Evolutionary conservation across 2,329 filamentous ascomycete species (phyloP), one percentile per base, ranked within the genome.

Genomic region (Chrysoporthe austroafricana): DNA sequence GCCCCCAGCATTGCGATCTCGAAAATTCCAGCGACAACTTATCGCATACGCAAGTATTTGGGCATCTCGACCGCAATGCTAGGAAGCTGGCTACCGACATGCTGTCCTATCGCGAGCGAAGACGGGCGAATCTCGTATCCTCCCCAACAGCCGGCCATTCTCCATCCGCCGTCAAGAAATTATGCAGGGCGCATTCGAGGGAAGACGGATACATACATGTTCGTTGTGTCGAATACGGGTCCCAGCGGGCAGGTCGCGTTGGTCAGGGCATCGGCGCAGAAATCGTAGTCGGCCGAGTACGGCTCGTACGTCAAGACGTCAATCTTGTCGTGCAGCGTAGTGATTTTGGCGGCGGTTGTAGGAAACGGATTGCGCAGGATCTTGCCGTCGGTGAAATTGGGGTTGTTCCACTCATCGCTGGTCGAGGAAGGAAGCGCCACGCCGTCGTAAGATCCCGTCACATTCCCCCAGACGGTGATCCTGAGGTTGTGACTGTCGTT

Each of bases 381-480:
- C 83, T 97, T 97, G 75, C 94, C 93, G 70, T 83, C 81, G 64
- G 85, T 88, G 61, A 83, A 76, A 46, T 85, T 86, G 0, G 83
- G 75, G 75, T 96, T 82, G 2, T 72, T 77, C 92, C 93, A 93
- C 59, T 83, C 80, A 0, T 86, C 78, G 75, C 88, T 85, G 73
- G 85, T 78, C 21, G 85, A 79, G 0, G 86, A 74, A 44, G 93
- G 93, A 64, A 93, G 86, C 2, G 79, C 69, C n/a, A 82, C 80
- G 14, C 79, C 75, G 2, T 83, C 83, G 57, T 86, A 84, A 62
- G 90, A 88, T 59, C 96, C 96, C 9, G 90, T 92, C 42, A 98
- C 93, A 78, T 98, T 97, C 63, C 94, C 95, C 82, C 93, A 98
- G 59, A 97, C 86, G 1, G 89, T 96, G 66, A 97, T 82, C 70